phyloP scores from a whole-genome alignment of 108 stramenopile genomes.

The Pseudonitzschia multiseries region DNA sequence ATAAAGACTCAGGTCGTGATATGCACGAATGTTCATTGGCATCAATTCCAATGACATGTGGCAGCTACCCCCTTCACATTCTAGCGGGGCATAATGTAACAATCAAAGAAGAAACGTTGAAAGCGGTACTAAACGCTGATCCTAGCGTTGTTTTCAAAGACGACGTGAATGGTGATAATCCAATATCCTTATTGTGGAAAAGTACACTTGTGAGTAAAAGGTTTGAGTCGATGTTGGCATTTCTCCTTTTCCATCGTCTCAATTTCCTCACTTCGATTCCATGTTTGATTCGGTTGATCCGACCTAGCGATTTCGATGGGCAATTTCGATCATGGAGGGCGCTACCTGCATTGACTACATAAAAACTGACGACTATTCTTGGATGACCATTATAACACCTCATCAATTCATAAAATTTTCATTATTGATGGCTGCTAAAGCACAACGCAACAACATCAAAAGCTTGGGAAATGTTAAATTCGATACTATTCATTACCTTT shows the following conservation, averaged over 20 bases:
- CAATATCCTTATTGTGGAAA: conserved; percentile 40
- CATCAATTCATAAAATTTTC: conserved; percentile 29
- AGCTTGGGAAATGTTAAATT: neutral
- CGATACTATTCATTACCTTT: conserved; percentile 21
- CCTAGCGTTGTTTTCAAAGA: conserved; percentile 14
- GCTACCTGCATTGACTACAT: conserved; percentile 18
- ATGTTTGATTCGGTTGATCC: neutral
- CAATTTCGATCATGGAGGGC: conserved; percentile 22
- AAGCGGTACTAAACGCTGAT: conserved; percentile 15
- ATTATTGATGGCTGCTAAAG: conserved; percentile 16
- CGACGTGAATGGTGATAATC: conserved; percentile 34
- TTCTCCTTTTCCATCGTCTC: neutral
- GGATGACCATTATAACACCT: conserved; percentile 36
- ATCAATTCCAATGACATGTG: conserved; percentile 35
- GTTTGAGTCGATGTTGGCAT: neutral
- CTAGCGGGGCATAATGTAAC: conserved; percentile 28
- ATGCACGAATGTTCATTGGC: neutral
- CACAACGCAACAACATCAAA: neutral
- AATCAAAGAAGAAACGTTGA: conserved; percentile 22
- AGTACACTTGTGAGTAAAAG: conserved; percentile 22
- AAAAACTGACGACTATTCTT: conserved; percentile 10
- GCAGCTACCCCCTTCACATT: conserved; percentile 36
- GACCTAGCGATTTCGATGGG: conserved; percentile 34
- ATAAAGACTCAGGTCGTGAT: no score
- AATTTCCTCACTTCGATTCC: neutral